A percentile compares a stretch with the other conserved stretches of the same genome.
Evolutionary conservation across 345 rosid species (phyloP).

Genomic region (Sonneratia alba): DNA sequence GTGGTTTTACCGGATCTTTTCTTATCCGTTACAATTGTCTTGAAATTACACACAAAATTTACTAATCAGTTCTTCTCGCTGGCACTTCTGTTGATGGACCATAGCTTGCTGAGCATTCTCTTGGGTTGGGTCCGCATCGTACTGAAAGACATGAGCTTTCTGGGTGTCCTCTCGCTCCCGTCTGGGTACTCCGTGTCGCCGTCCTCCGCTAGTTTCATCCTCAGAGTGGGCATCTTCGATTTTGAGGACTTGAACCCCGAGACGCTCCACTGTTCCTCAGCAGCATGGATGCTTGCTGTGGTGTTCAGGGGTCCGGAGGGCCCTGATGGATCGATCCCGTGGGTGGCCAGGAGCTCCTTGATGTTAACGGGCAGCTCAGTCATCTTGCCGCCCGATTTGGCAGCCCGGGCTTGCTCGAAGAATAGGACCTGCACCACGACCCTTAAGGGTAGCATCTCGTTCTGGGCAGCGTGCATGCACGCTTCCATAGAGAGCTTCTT

Average conservation of each 20-base stretch:
- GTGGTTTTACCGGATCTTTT: not conserved
- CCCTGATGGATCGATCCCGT: conserved; percentile 63
- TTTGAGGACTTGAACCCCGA: conserved; percentile 74
- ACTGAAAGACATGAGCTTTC: conserved; percentile 52
- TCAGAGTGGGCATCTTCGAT: conserved; percentile 54
- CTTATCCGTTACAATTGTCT: not conserved
- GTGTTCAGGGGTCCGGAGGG: conserved; percentile 57
- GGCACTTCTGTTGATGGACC: conserved; percentile 27
- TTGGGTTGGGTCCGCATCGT: conserved; percentile 43
- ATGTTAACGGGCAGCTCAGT: conserved; percentile 72
- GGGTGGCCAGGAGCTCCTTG: conserved; percentile 76
- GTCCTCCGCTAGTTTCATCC: conserved; percentile 81
- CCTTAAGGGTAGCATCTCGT: conserved; percentile 78
- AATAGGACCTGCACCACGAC: conserved; percentile 96
- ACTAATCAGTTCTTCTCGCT: conserved; percentile 37
- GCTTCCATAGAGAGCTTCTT: conserved; percentile 89
- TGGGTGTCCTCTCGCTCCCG: conserved; percentile 51
- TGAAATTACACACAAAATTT: not conserved
- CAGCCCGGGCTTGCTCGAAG: conserved; percentile 87
- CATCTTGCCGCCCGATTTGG: conserved; percentile 53
- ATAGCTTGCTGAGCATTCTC: conserved; percentile 36
- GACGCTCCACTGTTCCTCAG: conserved; percentile 88
- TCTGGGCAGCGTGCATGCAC: conserved; percentile 97
- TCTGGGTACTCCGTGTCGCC: conserved; percentile 36
- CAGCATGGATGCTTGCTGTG: conserved; percentile 40